Conservation (phyloP, 306 rosid species). For the Morella rubra region DNA sequence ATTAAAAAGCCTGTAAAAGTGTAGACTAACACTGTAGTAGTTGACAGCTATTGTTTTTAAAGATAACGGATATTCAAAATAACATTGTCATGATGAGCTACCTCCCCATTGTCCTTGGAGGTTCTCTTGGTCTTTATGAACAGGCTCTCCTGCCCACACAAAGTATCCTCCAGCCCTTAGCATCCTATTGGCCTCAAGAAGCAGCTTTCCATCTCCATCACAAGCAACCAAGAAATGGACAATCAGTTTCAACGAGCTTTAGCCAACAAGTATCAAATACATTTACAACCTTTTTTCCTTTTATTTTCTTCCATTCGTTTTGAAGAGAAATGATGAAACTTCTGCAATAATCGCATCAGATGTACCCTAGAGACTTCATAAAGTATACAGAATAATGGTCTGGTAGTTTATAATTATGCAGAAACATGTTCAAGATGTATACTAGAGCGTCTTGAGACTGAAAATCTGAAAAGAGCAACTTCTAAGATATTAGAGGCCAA, state of each 20-base stretch:
- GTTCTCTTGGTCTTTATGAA: constrained; percentile 67
- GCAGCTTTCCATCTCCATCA: constrained; percentile 80
- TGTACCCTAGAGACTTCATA: neutral
- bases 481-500: constrained; percentile 15
- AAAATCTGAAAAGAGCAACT: constrained; percentile 6
- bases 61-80: neutral
- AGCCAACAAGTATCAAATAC: constrained; percentile 19
- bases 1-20: neutral
- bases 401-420: constrained; percentile 4
- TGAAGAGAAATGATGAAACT: constrained; percentile 1
- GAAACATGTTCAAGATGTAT: neutral
- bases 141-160: constrained; percentile 94
- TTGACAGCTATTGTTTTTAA: neutral
- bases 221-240: constrained; percentile 30
- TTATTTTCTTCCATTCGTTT: neutral
- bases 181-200: constrained; percentile 83
- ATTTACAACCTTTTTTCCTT: neutral
- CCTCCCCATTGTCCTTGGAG: constrained; percentile 90
- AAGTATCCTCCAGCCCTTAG: constrained; percentile 88
- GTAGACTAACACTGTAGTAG: neutral
- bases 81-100: constrained; percentile 30
- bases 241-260: constrained; percentile 28
- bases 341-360: constrained; percentile 6
- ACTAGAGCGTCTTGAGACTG: constrained; percentile 18
- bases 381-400: neutral